Evolutionary conservation across 768 basidiomycete genomes (phyloP).

Genomic region (Cystobasidium ongulense): DNA sequence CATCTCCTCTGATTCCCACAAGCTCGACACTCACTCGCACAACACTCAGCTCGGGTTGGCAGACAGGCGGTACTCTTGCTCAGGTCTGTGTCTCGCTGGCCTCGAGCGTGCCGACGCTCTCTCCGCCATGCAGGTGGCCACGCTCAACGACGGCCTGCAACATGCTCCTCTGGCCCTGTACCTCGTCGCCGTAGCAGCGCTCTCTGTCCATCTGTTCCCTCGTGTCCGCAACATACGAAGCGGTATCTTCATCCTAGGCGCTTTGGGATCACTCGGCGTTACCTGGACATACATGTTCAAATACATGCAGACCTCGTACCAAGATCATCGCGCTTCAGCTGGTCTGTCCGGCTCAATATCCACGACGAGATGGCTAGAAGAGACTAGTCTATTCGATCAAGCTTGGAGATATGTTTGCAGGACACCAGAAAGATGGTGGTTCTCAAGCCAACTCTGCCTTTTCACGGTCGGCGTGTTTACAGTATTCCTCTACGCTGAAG

Average conservation of each 20-base stretch:
- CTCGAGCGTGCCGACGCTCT: too few species aligned
- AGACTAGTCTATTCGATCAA: slow-evolving; percentile 38
- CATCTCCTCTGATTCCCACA: background rate
- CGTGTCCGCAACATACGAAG: slow-evolving; percentile 1
- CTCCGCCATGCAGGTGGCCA: background rate
- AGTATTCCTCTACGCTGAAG: slow-evolving; percentile 52
- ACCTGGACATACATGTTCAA: slow-evolving; percentile 39
- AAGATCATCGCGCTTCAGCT: slow-evolving; percentile 9
- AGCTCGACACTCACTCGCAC: too few species aligned
- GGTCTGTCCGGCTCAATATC: background rate
- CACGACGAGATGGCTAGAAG: slow-evolving; percentile 35
- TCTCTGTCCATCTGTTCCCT: slow-evolving; percentile 3
- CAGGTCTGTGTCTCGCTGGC: too few species aligned
- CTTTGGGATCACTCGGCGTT: background rate
- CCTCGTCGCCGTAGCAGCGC: background rate
- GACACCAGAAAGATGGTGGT: slow-evolving; percentile 58
- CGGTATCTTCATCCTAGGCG: slow-evolving; percentile 2
- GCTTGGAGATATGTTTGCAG: slow-evolving; percentile 48
- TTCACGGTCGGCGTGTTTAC: slow-evolving; percentile 58
- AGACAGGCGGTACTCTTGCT: too few species aligned
- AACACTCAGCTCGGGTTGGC: too few species aligned
- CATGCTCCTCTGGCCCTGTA: slow-evolving; percentile 25
- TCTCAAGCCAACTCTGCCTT: slow-evolving; percentile 59
- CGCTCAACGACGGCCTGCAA: background rate
- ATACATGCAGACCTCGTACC: slow-evolving; percentile 33